These are phyloP conservation scores for Pseudisothecium myosuroides DNA, from an alignment of 225 moss, liverwort and hornwort species.

Conservation along the genomic window DNA sequence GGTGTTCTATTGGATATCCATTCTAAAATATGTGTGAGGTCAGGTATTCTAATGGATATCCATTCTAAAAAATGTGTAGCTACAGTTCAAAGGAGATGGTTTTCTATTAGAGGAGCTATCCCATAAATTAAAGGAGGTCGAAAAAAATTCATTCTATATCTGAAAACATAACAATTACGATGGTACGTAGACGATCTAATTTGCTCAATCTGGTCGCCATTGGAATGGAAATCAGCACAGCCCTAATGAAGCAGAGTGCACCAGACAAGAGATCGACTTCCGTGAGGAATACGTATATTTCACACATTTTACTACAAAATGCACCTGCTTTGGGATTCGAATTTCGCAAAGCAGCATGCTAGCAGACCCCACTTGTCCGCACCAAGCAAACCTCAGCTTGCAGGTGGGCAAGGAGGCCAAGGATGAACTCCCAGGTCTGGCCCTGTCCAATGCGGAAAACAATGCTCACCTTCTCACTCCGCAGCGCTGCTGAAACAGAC, in stretches of 20 bases:
- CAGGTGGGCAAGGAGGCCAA: neutral
- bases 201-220: neutral
- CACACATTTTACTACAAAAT: slow-evolving; percentile 11
- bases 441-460: neutral
- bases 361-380: neutral
- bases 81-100: no score
- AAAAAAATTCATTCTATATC: no score
- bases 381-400: neutral
- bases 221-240: neutral
- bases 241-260: neutral
- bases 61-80: no score
- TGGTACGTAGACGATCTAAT: no score
- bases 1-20: no score
- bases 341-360: neutral
- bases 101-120: no score
- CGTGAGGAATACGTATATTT: neutral
- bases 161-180: no score
- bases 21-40: no score
- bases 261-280: neutral
- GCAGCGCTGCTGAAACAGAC: neutral
- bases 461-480: neutral
- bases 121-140: no score
- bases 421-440: neutral
- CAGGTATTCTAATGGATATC: no score
- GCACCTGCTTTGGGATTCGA: neutral